Evolutionary conservation across 495 filamentous ascomycete genomes (phyloP).

Genomic region (Trichocladium antarcticum): DNA sequence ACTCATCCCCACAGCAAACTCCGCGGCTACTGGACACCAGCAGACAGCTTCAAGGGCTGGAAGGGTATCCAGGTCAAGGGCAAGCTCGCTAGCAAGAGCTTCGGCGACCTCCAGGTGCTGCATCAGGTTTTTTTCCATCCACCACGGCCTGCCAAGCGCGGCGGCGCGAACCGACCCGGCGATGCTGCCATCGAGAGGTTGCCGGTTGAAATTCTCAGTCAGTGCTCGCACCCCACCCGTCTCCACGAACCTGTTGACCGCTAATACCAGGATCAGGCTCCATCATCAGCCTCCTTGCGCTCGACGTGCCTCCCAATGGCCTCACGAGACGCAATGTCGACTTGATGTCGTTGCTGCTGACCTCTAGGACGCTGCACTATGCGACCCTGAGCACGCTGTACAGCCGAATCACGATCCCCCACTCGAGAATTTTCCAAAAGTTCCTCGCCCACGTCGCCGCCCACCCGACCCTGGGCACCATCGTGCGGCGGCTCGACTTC

Average conservation of each 20-base stretch:
- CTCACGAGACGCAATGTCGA: slow-evolving; percentile 72
- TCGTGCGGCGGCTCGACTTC: slow-evolving; percentile 75
- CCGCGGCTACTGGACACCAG: slow-evolving; percentile 56
- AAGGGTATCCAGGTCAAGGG: slow-evolving; percentile 58
- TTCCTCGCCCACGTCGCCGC: slow-evolving; percentile 62
- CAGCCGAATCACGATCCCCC: slow-evolving; percentile 73
- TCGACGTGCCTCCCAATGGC: slow-evolving; percentile 69
- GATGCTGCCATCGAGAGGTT: slow-evolving; percentile 50
- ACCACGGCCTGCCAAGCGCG: slow-evolving; percentile 20
- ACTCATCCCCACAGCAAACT: slow-evolving; percentile 38
- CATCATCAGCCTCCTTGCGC: slow-evolving; percentile 63
- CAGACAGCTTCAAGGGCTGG: slow-evolving; percentile 60
- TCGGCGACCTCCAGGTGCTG: slow-evolving; percentile 52
- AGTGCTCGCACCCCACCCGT: slow-evolving; percentile 22
- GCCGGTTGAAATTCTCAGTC: slow-evolving; percentile 63
- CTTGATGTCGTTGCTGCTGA: slow-evolving; percentile 63
- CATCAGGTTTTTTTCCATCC: slow-evolving; percentile 45
- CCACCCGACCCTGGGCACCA: slow-evolving; percentile 61
- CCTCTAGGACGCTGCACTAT: slow-evolving; percentile 63
- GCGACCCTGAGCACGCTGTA: slow-evolving; percentile 71
- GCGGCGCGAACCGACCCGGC: slow-evolving; percentile 26
- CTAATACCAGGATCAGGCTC: slow-evolving; percentile 39
- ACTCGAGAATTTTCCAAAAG: slow-evolving; percentile 79
- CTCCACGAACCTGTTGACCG: background rate
- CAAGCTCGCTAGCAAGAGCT: slow-evolving; percentile 59